Percentiles rank a stretch among this genome's conserved stretches.
Evolutionary conservation across 2,329 filamentous ascomycete species (phyloP).

Genomic region (Ambrosiella cleistominuta): DNA sequence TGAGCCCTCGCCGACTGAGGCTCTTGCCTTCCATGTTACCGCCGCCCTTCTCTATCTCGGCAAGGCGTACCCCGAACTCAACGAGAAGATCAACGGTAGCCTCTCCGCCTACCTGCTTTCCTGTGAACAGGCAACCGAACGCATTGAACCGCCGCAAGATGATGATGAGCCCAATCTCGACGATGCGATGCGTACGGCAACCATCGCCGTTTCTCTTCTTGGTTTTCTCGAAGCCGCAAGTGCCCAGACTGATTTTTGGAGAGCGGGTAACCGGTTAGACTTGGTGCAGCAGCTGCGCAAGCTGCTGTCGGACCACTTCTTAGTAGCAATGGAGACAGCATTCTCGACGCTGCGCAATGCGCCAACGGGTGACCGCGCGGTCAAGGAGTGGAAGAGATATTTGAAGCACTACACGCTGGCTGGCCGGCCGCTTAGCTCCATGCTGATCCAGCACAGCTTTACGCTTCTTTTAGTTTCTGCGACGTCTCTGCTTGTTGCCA

Average conservation of each 20-base stretch:
- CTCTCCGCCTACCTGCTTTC: conserved; percentile 57
- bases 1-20: conserved; percentile 77
- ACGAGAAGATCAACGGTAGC: conserved; percentile 45
- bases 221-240: conserved; percentile 78
- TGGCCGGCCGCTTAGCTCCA: conserved; percentile 70
- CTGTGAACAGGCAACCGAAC: conserved; percentile 45
- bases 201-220: conserved; percentile 66
- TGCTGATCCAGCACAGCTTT: conserved; percentile 78
- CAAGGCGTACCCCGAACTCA: conserved; percentile 50
- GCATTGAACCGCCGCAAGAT: conserved; percentile 33
- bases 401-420: conserved; percentile 64
- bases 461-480: conserved; percentile 68
- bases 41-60: conserved; percentile 69
- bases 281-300: conserved; percentile 54
- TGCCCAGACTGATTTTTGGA: conserved; percentile 67
- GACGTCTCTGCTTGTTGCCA: conserved; percentile 54
- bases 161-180: conserved; percentile 42
- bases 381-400: conserved; percentile 78
- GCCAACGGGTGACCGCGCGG: conserved; percentile 42
- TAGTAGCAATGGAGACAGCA: conserved; percentile 73
- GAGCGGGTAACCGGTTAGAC: conserved; percentile 50
- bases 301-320: conserved; percentile 67
- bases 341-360: conserved; percentile 80
- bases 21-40: conserved; percentile 61
- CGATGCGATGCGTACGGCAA: conserved; percentile 51